phyloP scores from a whole-genome alignment of 768 basidiomycete genomes.

The Strobilomyces dryophilus region DNA sequence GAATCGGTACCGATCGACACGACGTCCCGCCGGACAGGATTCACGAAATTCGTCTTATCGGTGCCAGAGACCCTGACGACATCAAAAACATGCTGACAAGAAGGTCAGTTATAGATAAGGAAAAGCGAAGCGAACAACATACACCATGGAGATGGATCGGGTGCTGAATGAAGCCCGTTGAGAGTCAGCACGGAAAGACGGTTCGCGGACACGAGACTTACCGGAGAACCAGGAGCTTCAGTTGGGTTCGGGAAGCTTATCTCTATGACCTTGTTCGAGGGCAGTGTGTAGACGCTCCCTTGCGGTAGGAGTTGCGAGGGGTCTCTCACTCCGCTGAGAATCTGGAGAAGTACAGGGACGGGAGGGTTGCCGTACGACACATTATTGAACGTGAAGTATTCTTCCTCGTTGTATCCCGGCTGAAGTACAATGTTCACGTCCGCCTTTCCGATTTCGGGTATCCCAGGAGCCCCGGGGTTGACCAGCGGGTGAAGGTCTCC shows the following conservation, averaged over 20 bases:
- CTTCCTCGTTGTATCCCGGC: not conserved
- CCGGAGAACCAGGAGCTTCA: conserved; percentile 23
- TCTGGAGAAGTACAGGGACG: conserved; percentile 31
- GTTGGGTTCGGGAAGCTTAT: conserved; percentile 37
- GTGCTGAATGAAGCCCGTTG: conserved; percentile 23
- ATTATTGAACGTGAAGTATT: conserved; percentile 22
- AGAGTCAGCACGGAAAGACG: not conserved
- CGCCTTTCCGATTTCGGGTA: conserved; percentile 35
- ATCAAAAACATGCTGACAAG: conserved; percentile 30
- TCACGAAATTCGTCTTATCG: conserved; percentile 28
- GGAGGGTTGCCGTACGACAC: conserved; percentile 35
- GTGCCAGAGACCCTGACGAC: conserved; percentile 32
- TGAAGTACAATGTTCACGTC: conserved; percentile 33
- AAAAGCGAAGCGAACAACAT: conserved; percentile 6
- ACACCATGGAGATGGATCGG: conserved; percentile 40
- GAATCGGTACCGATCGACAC: conserved; percentile 24
- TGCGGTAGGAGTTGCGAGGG: conserved; percentile 45
- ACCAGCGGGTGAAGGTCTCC: conserved; percentile 35
- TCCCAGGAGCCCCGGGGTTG: conserved; percentile 36
- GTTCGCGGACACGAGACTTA: conserved; percentile 14
- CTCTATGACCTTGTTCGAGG: conserved; percentile 42
- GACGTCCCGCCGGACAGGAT: conserved; percentile 34
- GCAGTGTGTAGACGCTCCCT: conserved; percentile 45
- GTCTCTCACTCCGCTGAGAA: conserved; percentile 43
- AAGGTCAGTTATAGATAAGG: not conserved